Evolutionary conservation across 306 rosid genomes (phyloP), one percentile per base, ranked within the genome.

Genomic region (Sophora flavescens): DNA sequence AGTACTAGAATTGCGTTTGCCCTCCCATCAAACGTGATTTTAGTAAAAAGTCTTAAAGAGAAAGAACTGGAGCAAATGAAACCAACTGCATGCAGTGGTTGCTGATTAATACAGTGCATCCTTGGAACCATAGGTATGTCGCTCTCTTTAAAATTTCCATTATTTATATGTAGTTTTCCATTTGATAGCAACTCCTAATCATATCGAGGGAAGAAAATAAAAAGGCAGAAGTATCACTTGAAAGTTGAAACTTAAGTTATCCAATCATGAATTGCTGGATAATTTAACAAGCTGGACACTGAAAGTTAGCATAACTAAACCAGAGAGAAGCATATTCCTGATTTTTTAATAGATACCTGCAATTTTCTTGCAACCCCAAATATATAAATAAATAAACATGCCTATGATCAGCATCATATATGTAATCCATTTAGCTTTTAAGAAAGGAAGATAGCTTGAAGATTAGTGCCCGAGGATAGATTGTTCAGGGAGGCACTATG

Each of bases 81-180:
- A 35, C 41, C 35, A 39, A 7, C 14, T 39, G 26, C 6, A 8
- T 56, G 41, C 39, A 39, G 66, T 39, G 53, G 41, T 72, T 42
- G 66, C 56, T 35, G 8, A 53, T 5, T 16, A 38, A 12, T 28
- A 52, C 39, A 60, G 41, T 33, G 12, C 2, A 54, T 38, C 41
- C 76, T 41, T 72, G 32, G 58, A 56, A 44, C 57, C 77, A 41
- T 3, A 26, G 65, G 57, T 72, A 72, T 10, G 57, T 42, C 22
- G 1, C 22, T 41, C 56, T 39, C 44, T 39, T 39, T 39, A 39
- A 39, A 39, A 6, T 39, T 42, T 42, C 48, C 48, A 42, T 10
- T 42, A 9, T 3, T 42, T 42, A 12, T 8, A 8, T 42, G 9
- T 9, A 42, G 6, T 42, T 10, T 42, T 42, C 48, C 48, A 42